Conservation (phyloP, 805 yeast species). For the Metschnikowia anglica region DNA sequence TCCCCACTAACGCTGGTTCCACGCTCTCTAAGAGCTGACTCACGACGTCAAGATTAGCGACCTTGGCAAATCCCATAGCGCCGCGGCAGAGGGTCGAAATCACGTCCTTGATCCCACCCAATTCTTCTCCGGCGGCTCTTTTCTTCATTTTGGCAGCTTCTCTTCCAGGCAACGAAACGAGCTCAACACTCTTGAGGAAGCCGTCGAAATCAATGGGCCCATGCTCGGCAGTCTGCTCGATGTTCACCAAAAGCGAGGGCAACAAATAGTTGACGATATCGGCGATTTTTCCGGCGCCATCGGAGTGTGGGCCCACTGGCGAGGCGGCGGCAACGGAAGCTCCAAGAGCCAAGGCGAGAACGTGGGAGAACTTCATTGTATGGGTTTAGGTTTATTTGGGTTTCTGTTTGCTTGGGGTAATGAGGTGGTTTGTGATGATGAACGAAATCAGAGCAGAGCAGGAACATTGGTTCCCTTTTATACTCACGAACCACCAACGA, state of each 20-base stretch:
- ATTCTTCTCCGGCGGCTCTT: not conserved
- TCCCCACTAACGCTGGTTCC: too few species aligned
- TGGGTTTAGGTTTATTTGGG: too few species aligned
- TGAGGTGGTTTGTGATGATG: too few species aligned
- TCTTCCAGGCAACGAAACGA: not conserved
- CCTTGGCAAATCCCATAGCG: slow-evolving; percentile 1
- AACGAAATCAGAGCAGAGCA: too few species aligned
- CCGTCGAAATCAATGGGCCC: not conserved
- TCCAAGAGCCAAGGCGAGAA: not conserved
- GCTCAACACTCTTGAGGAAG: not conserved
- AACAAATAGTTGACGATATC: not conserved
- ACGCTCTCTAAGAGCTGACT: too few species aligned
- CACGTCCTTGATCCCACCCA: not conserved
- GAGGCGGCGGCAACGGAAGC: not conserved
- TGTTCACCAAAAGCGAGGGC: not conserved
- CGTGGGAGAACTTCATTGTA: not conserved
- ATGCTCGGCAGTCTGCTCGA: not conserved
- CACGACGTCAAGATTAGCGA: slow-evolving; percentile 1
- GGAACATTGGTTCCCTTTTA: too few species aligned
- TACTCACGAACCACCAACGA: too few species aligned
- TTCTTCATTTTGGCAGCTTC: not conserved
- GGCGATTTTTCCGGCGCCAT: not conserved
- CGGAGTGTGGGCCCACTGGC: not conserved
- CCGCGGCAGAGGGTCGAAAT: not conserved
- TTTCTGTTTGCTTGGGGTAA: too few species aligned